Conservation (phyloP, 345 rosid species). For the Gossypium herbaceum region DNA sequence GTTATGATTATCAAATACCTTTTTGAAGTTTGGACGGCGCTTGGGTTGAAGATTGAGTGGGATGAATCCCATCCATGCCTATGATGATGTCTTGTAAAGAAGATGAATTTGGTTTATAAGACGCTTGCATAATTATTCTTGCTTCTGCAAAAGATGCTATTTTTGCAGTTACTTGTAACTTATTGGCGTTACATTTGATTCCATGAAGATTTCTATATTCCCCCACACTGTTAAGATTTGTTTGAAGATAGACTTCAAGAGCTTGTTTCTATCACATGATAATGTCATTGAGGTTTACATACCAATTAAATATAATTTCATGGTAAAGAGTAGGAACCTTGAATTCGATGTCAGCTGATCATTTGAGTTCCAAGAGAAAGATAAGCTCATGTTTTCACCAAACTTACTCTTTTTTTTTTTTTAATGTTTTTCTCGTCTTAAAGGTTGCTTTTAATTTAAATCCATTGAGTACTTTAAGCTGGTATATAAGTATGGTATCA, state of each 20-base stretch:
- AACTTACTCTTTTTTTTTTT: background rate
- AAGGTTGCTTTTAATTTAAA: too few relatives aligned
- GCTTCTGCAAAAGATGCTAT: slow-evolving; percentile 13
- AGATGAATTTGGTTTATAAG: background rate
- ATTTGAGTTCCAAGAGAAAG: background rate
- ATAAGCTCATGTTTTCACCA: background rate
- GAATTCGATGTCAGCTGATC: background rate
- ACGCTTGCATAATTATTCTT: background rate
- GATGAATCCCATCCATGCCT: background rate
- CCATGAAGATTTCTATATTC: slow-evolving; percentile 6
- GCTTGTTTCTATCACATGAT: background rate
- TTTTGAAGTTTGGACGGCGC: background rate
- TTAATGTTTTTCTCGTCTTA: background rate
- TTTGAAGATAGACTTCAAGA: slow-evolving; percentile 10
- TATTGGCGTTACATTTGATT: slow-evolving; percentile 9
- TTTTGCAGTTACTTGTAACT: slow-evolving; percentile 23
- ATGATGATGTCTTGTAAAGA: slow-evolving; percentile 8
- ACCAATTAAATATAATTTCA: background rate
- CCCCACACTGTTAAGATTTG: slow-evolving; percentile 13
- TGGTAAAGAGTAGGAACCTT: slow-evolving; percentile 1
- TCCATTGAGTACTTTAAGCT: background rate
- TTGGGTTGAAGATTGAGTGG: background rate
- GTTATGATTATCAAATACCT: slow-evolving; percentile 35
- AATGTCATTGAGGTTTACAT: background rate
- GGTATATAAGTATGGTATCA: background rate